Evolutionary conservation across 2,329 filamentous ascomycete species (phyloP).

Genomic region (Paraconiothyrium brasiliense): DNA sequence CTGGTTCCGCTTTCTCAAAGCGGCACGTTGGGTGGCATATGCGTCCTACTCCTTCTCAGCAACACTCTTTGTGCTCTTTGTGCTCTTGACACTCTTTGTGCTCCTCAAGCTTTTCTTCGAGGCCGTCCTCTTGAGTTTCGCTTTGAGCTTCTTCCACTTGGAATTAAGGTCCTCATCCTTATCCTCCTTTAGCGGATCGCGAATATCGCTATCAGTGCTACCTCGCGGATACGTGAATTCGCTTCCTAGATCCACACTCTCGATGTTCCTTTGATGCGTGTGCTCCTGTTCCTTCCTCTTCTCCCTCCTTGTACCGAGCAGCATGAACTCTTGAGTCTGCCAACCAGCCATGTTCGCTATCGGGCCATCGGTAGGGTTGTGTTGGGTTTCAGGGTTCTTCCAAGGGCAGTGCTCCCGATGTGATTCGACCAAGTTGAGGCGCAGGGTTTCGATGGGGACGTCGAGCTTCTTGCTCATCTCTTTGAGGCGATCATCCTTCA

Average conservation of each 20-base stretch:
- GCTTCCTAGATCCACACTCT: slow-evolving; percentile 38
- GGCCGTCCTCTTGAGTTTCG: slow-evolving; percentile 43
- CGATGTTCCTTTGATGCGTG: slow-evolving; percentile 25
- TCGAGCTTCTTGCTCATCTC: slow-evolving; percentile 46
- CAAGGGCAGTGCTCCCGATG: slow-evolving; percentile 54
- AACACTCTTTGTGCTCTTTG: slow-evolving; percentile 25
- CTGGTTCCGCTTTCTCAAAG: neutral
- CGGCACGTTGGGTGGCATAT: neutral
- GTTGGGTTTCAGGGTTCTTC: slow-evolving; percentile 49
- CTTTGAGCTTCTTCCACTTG: slow-evolving; percentile 49
- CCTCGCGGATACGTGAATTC: slow-evolving; percentile 27
- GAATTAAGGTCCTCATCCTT: slow-evolving; percentile 32
- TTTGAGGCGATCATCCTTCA: slow-evolving; percentile 54
- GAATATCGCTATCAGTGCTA: slow-evolving; percentile 29
- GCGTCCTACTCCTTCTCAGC: slow-evolving; percentile 22
- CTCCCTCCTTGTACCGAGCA: slow-evolving; percentile 33
- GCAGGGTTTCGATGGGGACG: slow-evolving; percentile 39
- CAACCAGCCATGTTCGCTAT: slow-evolving; percentile 47
- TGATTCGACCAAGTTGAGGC: slow-evolving; percentile 48
- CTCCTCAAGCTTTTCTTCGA: slow-evolving; percentile 48
- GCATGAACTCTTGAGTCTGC: slow-evolving; percentile 48
- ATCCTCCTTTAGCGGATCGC: slow-evolving; percentile 16
- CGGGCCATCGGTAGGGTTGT: slow-evolving; percentile 40
- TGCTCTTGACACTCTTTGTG: slow-evolving; percentile 42
- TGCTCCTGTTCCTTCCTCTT: slow-evolving; percentile 16